Evolutionary conservation across 2,329 filamentous ascomycete species (phyloP).

Genomic region (Rhexocercosporidium sp.): DNA sequence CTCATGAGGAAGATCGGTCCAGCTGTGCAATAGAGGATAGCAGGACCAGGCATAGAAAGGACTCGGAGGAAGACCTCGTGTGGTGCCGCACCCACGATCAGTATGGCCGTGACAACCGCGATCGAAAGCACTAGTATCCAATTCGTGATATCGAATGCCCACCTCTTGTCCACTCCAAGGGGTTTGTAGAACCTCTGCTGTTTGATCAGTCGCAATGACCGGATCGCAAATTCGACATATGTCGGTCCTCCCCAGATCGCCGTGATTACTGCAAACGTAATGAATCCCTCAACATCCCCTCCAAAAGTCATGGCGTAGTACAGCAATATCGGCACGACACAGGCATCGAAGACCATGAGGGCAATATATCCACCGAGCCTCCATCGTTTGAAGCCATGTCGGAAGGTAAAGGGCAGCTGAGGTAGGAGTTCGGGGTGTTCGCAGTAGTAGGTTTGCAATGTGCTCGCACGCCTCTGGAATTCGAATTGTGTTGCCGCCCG

Average conservation of each 20-base stretch:
- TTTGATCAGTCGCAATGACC: constrained; percentile 54
- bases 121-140: constrained; percentile 51
- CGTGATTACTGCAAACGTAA: constrained; percentile 58
- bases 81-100: constrained; percentile 57
- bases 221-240: constrained; percentile 57
- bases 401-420: constrained; percentile 36
- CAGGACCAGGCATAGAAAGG: constrained; percentile 56
- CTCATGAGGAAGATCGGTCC: constrained; percentile 49
- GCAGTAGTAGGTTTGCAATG: constrained; percentile 33
- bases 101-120: constrained; percentile 53
- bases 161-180: constrained; percentile 50
- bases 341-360: constrained; percentile 54
- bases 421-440: constrained; percentile 35
- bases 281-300: constrained; percentile 45
- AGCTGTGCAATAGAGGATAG: constrained; percentile 56
- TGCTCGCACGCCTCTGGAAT: constrained; percentile 31
- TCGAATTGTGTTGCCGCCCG: constrained; percentile 34
- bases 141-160: constrained; percentile 57
- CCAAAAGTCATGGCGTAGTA: constrained; percentile 56
- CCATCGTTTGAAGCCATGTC: constrained; percentile 36
- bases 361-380: constrained; percentile 40
- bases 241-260: constrained; percentile 61
- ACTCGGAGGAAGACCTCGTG: constrained; percentile 55
- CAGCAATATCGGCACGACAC: constrained; percentile 56
- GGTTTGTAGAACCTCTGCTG: constrained; percentile 56